These are phyloP conservation scores for Ceratocystis smalleyi DNA, from an alignment of 2,329 filamentous ascomycete genomes.

Conservation along the genomic window DNA sequence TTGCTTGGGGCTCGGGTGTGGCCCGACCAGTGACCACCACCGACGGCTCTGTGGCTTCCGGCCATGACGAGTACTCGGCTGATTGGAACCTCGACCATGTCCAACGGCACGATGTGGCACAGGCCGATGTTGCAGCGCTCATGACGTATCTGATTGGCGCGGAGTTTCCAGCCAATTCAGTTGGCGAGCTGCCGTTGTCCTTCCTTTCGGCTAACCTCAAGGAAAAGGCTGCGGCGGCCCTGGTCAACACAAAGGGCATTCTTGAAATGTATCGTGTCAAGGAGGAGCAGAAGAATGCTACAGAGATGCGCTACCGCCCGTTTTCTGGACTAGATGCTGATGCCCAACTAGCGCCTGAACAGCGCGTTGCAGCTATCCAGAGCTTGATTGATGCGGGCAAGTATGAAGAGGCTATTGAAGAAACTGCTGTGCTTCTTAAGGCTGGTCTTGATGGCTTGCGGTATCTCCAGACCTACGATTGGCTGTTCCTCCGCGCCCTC, in stretches of 20 bases:
- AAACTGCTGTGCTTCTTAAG: conserved; percentile 62
- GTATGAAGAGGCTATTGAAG: conserved; percentile 62
- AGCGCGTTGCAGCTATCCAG: conserved; percentile 52
- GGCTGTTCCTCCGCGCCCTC: conserved; percentile 81
- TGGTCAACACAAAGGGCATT: conserved; percentile 74
- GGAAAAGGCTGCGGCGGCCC: conserved; percentile 68
- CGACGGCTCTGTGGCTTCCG: conserved; percentile 43
- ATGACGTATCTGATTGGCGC: conserved; percentile 86
- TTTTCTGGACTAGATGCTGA: conserved; percentile 54
- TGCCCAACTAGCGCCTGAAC: conserved; percentile 42
- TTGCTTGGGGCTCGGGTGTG: conserved; percentile 85
- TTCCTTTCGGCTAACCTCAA: conserved; percentile 58
- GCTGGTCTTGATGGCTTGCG: conserved; percentile 67
- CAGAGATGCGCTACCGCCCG: conserved; percentile 60
- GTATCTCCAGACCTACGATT: conserved; percentile 96
- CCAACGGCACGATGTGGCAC: conserved; percentile 75
- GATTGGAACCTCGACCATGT: conserved; percentile 77
- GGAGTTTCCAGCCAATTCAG: conserved; percentile 89
- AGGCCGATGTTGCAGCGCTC: conserved; percentile 84
- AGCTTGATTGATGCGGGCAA: conserved; percentile 48
- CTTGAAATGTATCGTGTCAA: conserved; percentile 95
- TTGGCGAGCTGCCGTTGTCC: conserved; percentile 75
- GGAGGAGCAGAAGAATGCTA: conserved; percentile 64
- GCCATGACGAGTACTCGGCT: conserved; percentile 80
- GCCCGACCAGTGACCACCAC: conserved; percentile 51